Base-by-base conservation (phyloP, 768 basidiomycete species). In the Lactarius sp. region DNA sequence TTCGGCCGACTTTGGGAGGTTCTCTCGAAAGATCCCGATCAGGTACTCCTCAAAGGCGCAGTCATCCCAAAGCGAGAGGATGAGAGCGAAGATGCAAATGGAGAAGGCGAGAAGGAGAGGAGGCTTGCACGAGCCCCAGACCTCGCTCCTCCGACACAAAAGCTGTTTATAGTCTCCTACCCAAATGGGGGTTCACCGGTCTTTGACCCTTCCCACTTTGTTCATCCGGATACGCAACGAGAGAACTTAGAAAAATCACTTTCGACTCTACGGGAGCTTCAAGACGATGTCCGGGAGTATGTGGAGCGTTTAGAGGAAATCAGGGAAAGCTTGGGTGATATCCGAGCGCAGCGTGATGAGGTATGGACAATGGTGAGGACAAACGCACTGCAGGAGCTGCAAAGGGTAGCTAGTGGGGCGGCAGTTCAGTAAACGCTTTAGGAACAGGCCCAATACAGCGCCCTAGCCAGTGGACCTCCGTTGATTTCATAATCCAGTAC, bases 211-310 rank as follows among this genome's bases (percentile, higher is more conserved):
- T 84, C 86, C 1, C 84, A 85, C 69, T 88, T 87, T 66, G 75
- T 82, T 6, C 81, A 81, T 4, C 83, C 84, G 22, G 84, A 87
- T 60, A 80, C 83, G 75, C 88, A 90, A 67, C 74, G 83, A 62
- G 86, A 85, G 52, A 85, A 77, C 14, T 71, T 94, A 60, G 90
- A 92, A 70, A 92, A 90, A 71, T 85, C 87, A 14, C 68, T 93
- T 42, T 83, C 86, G 16, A 80, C 83, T 2, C 74, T 94, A 57
- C 83, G 88, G 56, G 92, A 94, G 68, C 77, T 94, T 22, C 87
- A 90, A 68, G 92, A 94, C 70, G 92, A 94, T 69, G 88, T 88
- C 6, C 79, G 90, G 51, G 92, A 94, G 73, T 94, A 94, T 70
- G 85, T 88, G 6, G 92, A 93, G 70, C 82, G 92, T 33, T 74